Conservation (phyloP, 1,284 basidiomycete genomes). For the Albatrellus sp. region DNA sequence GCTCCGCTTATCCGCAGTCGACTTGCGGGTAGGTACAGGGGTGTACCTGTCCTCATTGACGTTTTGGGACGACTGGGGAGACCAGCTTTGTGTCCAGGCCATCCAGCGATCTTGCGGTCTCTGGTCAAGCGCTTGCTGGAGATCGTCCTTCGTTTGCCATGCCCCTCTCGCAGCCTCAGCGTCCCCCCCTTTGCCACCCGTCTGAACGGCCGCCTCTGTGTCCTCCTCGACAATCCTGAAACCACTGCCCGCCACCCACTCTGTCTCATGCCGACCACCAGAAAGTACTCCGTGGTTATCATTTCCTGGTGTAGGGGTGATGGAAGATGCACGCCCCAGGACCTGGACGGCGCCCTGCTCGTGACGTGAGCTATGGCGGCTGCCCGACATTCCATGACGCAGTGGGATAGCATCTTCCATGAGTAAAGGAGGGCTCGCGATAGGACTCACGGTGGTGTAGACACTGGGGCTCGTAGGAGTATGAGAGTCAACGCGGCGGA, state of each 20-base stretch:
- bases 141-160: slow-evolving; percentile 6
- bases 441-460: slow-evolving; percentile 3
- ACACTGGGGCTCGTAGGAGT: slow-evolving; percentile 1
- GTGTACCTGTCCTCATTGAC: slow-evolving; percentile 18
- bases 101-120: slow-evolving; percentile 9
- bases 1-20: slow-evolving; percentile 11
- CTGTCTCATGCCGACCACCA: slow-evolving; percentile 9
- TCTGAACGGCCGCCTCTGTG: slow-evolving; percentile 12
- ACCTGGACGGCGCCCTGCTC: slow-evolving; percentile 2
- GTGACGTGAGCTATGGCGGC: not conserved
- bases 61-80: slow-evolving; percentile 10
- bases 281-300: not conserved
- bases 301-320: slow-evolving; percentile 1
- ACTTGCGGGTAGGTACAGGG: slow-evolving; percentile 12
- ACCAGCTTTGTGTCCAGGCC: slow-evolving; percentile 16
- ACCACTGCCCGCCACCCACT: slow-evolving; percentile 14
- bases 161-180: not conserved
- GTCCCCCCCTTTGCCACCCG: not conserved
- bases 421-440: too few relatives aligned
- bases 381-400: not conserved
- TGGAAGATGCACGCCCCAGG: slow-evolving; percentile 2
- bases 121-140: slow-evolving; percentile 8
- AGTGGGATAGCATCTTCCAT: too few relatives aligned
- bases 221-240: slow-evolving; percentile 24
- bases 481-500: slow-evolving; percentile 2